These are phyloP conservation scores for Myochromella boudieri DNA, from an alignment of 768 basidiomycete genomes.

Conservation along the genomic window DNA sequence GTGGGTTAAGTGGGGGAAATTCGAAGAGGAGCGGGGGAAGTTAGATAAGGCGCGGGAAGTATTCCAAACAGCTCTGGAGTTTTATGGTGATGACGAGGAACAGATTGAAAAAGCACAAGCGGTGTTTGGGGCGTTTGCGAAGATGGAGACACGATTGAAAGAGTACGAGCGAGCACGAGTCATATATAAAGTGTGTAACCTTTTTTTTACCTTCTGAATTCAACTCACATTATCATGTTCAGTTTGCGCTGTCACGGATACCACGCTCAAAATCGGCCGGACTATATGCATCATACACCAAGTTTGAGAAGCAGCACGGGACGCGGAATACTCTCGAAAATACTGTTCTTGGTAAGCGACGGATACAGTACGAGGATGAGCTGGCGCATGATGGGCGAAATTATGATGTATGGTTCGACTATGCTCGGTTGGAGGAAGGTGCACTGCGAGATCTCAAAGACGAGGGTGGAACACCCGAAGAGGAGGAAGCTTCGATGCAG, in stretches of 20 bases:
- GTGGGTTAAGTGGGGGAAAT: slow-evolving; percentile 85
- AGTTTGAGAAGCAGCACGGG: slow-evolving; percentile 98
- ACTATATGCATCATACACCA: slow-evolving; percentile 91
- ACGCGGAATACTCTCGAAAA: slow-evolving; percentile 83
- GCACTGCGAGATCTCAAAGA: slow-evolving; percentile 74
- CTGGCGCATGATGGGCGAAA: slow-evolving; percentile 87
- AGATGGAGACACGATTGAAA: slow-evolving; percentile 95
- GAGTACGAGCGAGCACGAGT: slow-evolving; percentile 96
- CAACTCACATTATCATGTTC: neutral
- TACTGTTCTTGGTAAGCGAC: slow-evolving; percentile 95
- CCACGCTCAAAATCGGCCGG: slow-evolving; percentile 88
- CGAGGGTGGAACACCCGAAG: slow-evolving; percentile 71
- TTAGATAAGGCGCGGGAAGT: slow-evolving; percentile 81
- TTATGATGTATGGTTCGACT: slow-evolving; percentile 99
- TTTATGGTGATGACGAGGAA: slow-evolving; percentile 86
- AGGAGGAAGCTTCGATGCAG: slow-evolving; percentile 57
- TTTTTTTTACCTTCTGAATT: neutral
- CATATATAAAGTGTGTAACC: slow-evolving; percentile 88
- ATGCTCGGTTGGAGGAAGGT: slow-evolving; percentile 89
- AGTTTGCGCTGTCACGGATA: slow-evolving; percentile 95
- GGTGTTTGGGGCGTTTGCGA: slow-evolving; percentile 90
- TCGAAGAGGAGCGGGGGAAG: slow-evolving; percentile 79
- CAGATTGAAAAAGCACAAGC: slow-evolving; percentile 96
- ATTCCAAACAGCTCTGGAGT: slow-evolving; percentile 88
- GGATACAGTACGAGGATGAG: slow-evolving; percentile 99